phyloP scores from a whole-genome alignment of 768 basidiomycete species.

The Leccinellum rugosiceps region DNA sequence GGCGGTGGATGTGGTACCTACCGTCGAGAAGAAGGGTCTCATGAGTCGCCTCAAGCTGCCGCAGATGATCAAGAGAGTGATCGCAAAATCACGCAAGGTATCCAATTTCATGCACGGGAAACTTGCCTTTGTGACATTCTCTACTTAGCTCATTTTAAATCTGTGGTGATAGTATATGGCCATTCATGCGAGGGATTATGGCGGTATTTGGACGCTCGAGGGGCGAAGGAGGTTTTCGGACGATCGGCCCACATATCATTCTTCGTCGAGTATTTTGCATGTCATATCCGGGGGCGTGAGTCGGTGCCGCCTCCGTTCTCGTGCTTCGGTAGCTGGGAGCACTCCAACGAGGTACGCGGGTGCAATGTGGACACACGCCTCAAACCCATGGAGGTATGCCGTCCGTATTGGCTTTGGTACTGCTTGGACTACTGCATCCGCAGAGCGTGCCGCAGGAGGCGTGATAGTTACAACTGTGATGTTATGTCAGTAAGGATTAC shows the following conservation, averaged over 20 bases:
- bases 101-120: conserved; percentile 1
- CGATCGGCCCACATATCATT: conserved; percentile 10
- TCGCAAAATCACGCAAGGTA: conserved; percentile 27
- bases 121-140: conserved; percentile 22
- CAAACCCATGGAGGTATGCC: conserved; percentile 2
- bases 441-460: conserved; percentile 12
- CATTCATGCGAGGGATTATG: conserved; percentile 3
- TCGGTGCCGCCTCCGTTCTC: conserved; percentile 3
- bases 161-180: conserved; percentile 17
- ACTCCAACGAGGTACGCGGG: conserved; percentile 5
- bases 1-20: conserved; percentile 6
- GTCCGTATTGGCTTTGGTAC: conserved; percentile 15
- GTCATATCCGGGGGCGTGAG: conserved; percentile 10
- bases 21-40: conserved; percentile 2
- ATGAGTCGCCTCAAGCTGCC: conserved; percentile 14
- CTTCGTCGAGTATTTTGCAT: conserved; percentile 23
- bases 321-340: conserved; percentile 9
- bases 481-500: conserved; percentile 28
- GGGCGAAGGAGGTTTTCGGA: conserved; percentile 5
- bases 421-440: conserved; percentile 21
- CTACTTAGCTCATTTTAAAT: conserved; percentile 19
- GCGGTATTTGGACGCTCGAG: conserved; percentile 2
- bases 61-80: conserved; percentile 15
- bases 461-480: conserved; percentile 25
- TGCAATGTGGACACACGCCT: conserved; percentile 8